Evolutionary conservation across 345 rosid genomes (phyloP).

Genomic region (Moricandia moricandioides): DNA sequence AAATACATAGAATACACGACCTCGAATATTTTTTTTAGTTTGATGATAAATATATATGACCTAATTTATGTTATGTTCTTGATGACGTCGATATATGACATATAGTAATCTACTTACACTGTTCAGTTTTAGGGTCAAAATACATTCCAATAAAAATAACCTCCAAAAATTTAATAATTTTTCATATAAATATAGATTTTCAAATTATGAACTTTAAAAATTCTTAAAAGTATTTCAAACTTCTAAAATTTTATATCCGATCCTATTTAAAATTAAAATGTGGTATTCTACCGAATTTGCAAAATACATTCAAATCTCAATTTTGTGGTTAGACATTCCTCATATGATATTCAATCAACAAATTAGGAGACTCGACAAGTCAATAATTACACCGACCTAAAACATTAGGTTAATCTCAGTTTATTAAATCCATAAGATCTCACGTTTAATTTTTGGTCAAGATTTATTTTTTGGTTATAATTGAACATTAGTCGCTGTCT

Average conservation of each 20-base stretch:
- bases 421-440: neutral
- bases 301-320: constrained; percentile 8
- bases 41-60: constrained; percentile 24
- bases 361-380: constrained; percentile 7
- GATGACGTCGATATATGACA: constrained; percentile 30
- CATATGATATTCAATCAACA: neutral
- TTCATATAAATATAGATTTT: no score
- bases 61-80: neutral
- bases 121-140: no score
- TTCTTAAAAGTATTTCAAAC: no score
- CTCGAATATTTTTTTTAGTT: neutral
- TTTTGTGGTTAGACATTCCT: constrained; percentile 2
- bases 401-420: neutral
- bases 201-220: no score
- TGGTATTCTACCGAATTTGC: neutral
- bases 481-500: neutral
- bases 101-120: neutral
- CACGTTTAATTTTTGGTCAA: neutral
- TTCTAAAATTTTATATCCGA: no score
- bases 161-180: no score
- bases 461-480: neutral
- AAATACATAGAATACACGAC: constrained; percentile 8
- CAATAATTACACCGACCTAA: neutral
- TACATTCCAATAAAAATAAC: no score
- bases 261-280: neutral